These are phyloP conservation scores for Clavispora santaluciae DNA, from an alignment of 805 yeast genomes.

Conservation along the genomic window DNA sequence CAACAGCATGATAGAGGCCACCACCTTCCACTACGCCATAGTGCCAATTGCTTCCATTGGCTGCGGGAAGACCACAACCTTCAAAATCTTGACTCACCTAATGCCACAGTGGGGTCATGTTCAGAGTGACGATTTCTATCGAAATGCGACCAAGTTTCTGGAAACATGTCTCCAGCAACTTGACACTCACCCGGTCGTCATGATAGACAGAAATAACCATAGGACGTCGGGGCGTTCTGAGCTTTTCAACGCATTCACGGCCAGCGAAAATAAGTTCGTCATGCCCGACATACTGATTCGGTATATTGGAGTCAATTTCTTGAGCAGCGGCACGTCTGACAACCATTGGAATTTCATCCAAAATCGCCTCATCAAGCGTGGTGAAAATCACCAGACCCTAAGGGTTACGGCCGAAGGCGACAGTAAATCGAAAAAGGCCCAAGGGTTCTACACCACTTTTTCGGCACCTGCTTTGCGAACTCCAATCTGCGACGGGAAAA, in stretches of 20 bases:
- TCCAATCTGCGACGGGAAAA: neutral
- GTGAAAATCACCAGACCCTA: conserved; percentile 86
- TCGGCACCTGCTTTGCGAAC: conserved; percentile 42
- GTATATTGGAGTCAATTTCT: conserved; percentile 66
- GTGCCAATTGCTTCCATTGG: conserved; percentile 89
- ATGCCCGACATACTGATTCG: conserved; percentile 39
- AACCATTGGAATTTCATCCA: conserved; percentile 49
- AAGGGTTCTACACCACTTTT: conserved; percentile 64
- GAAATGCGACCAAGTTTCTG: conserved; percentile 45
- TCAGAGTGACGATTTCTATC: conserved; percentile 71
- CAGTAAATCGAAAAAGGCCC: conserved; percentile 58
- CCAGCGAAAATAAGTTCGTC: conserved; percentile 40
- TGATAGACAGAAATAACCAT: conserved; percentile 83
- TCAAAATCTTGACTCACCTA: conserved; percentile 51
- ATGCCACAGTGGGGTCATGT: conserved; percentile 66
- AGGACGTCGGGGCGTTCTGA: conserved; percentile 62
- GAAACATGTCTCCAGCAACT: conserved; percentile 39
- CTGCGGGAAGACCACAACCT: conserved; percentile 88
- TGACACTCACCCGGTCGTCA: conserved; percentile 43
- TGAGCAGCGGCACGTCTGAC: conserved; percentile 29
- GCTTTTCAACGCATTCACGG: conserved; percentile 49
- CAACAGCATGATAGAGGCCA: conserved; percentile 14
- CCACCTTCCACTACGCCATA: conserved; percentile 46
- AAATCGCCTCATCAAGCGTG: conserved; percentile 60
- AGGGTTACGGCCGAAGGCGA: conserved; percentile 46